Conservation (phyloP, 768 basidiomycete species). For the Xerocomus potaroensis region DNA sequence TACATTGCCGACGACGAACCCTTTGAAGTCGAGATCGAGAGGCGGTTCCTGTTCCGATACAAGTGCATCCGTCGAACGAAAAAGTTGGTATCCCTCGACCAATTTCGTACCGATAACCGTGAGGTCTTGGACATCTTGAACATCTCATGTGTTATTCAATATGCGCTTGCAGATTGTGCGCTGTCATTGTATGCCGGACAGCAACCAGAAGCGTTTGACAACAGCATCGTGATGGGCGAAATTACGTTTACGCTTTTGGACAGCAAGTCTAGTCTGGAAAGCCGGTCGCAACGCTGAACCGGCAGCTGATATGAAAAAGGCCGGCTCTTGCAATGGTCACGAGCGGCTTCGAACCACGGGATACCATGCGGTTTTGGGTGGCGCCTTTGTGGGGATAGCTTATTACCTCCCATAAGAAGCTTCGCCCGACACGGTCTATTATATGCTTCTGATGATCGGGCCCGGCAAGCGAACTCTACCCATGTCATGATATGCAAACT, state of each 20-base stretch:
- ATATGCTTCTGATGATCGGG: too few relatives aligned
- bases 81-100: slow-evolving; percentile 15
- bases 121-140: not conserved
- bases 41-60: slow-evolving; percentile 18
- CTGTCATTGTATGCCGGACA: slow-evolving; percentile 18
- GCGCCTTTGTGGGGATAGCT: not conserved
- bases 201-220: slow-evolving; percentile 11
- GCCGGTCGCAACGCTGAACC: not conserved
- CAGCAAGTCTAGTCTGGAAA: slow-evolving; percentile 1
- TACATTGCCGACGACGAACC: slow-evolving; percentile 11
- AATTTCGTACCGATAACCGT: slow-evolving; percentile 21
- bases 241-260: slow-evolving; percentile 17
- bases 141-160: not conserved
- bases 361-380: not conserved
- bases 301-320: too few relatives aligned
- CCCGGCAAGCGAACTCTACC: too few relatives aligned
- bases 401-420: not conserved
- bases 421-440: too few relatives aligned
- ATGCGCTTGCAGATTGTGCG: slow-evolving; percentile 17
- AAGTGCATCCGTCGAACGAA: slow-evolving; percentile 26
- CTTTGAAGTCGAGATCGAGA: slow-evolving; percentile 21
- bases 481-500: slow-evolving; percentile 1
- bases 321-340: too few relatives aligned
- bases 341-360: not conserved
- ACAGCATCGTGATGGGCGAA: slow-evolving; percentile 18